Conservation (phyloP, 306 rosid species). For the Chamaecrista fasciculata region DNA sequence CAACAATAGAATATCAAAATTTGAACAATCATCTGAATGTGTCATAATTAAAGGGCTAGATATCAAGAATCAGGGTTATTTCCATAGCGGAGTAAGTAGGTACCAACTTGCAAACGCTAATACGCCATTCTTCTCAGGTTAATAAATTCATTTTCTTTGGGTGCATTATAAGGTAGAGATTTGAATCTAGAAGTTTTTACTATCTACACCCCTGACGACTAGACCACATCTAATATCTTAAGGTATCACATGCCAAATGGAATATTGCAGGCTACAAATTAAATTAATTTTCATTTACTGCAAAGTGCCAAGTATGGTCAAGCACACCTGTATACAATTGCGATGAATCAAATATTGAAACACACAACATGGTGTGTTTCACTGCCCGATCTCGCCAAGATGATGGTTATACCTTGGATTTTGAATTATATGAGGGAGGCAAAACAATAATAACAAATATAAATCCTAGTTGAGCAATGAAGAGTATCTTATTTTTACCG, state of each 20-base stretch:
- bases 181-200: too few species aligned
- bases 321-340: not conserved
- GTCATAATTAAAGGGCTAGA: too few species aligned
- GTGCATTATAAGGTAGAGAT: too few species aligned
- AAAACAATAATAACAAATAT: too few species aligned
- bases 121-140: not conserved
- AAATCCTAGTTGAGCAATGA: not conserved
- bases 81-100: not conserved
- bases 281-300: not conserved
- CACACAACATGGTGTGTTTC: too few species aligned
- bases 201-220: too few species aligned
- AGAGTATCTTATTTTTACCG: not conserved
- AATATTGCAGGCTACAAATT: not conserved
- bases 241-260: not conserved
- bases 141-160: not conserved
- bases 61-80: not conserved
- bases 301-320: not conserved
- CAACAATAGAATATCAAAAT: conserved; percentile 1
- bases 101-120: not conserved
- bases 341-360: not conserved
- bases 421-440: not conserved
- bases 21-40: not conserved
- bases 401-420: too few species aligned
- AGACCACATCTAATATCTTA: too few species aligned
- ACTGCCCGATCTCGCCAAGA: too few species aligned